These are phyloP conservation scores for Aristolochia fimbriata DNA, from an alignment of 164 flowering plant species.

Conservation along the genomic window DNA sequence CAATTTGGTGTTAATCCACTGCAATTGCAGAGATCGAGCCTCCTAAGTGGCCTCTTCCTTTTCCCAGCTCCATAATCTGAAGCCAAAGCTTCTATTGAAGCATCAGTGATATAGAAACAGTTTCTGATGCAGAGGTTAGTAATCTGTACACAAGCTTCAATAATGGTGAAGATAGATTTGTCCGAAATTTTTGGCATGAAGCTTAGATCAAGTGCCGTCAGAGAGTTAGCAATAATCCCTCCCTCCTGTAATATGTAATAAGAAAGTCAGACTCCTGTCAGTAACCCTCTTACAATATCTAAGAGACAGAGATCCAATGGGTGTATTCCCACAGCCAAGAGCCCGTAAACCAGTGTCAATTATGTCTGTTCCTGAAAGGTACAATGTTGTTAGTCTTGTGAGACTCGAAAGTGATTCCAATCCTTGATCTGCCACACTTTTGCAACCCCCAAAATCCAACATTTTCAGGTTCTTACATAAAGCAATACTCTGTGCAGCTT, in stretches of 20 bases:
- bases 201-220: constrained; percentile 28
- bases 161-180: constrained; percentile 14
- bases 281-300: constrained; percentile 39
- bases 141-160: constrained; percentile 10
- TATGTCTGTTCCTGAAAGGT: constrained; percentile 32
- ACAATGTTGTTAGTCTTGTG: constrained; percentile 17
- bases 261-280: constrained; percentile 24
- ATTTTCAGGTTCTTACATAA: constrained; percentile 24
- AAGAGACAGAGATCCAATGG: constrained; percentile 23
- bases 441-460: constrained; percentile 30
- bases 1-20: constrained; percentile 16
- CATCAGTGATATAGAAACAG: constrained; percentile 30
- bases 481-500: constrained; percentile 23
- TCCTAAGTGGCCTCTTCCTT: constrained; percentile 14
- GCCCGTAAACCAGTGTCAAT: constrained; percentile 27
- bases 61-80: constrained; percentile 9
- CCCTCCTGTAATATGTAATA: constrained; percentile 19
- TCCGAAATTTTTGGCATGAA: constrained; percentile 38
- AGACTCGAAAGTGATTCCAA: constrained; percentile 21
- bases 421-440: constrained; percentile 30
- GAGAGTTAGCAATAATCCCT: constrained; percentile 20
- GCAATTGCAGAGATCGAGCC: constrained; percentile 34
- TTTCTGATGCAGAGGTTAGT: constrained; percentile 25
- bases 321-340: constrained; percentile 19
- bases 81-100: constrained; percentile 21